These are phyloP conservation scores for Pythium periplocum DNA, from an alignment of 352 stramenopile species.

Conservation along the genomic window DNA sequence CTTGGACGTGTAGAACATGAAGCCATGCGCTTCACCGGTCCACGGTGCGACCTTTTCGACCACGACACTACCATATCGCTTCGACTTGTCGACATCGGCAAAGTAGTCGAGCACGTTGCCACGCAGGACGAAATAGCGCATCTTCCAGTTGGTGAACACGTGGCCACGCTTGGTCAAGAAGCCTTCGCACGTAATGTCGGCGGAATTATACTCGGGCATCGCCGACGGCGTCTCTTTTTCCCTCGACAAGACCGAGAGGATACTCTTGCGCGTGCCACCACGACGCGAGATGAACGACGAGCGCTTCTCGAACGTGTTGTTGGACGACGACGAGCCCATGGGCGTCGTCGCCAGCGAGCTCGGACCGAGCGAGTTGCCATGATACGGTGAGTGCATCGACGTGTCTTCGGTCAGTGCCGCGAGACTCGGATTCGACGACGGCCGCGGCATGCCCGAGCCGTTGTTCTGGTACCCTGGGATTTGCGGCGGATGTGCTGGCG, in stretches of 20 bases:
- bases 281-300: conserved; percentile 35
- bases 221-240: conserved; percentile 62
- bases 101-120: conserved; percentile 85
- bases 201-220: conserved; percentile 38
- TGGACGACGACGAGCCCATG: conserved; percentile 15
- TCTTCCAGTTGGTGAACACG: conserved; percentile 90
- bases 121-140: conserved; percentile 82
- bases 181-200: conserved; percentile 71
- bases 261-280: conserved; percentile 59
- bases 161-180: conserved; percentile 86
- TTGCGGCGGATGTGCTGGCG: conserved; percentile 45
- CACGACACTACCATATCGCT: conserved; percentile 81
- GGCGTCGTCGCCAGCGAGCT: conserved; percentile 25
- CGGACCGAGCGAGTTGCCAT: conserved; percentile 65
- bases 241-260: conserved; percentile 71
- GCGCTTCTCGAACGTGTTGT: conserved; percentile 17
- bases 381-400: conserved; percentile 26
- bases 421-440: conserved; percentile 63
- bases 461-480: conserved; percentile 9
- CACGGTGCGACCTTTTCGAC: conserved; percentile 84
- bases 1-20: conserved; percentile 90
- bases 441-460: conserved; percentile 35
- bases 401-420: conserved; percentile 36
- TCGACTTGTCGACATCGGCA: conserved; percentile 75
- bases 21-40: conserved; percentile 80